phyloP scores from a whole-genome alignment of 176 grass and related monocot species.

The sorghum (Sorghum bicolor) region Sorghum_bicolor_NCBIv3 NC_012878.2:53330001-53330500 shows the following conservation, averaged over 20 bases:
- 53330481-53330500: conserved; percentile 36
- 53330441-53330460: background rate
- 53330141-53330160: conserved; percentile 22
- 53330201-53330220: background rate
- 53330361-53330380: background rate
- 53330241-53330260: background rate
- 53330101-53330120: conserved; percentile 21
- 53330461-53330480: background rate
- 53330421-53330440: background rate
- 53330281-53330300: background rate
- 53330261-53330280: background rate
- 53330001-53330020: conserved; percentile 47
- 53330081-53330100: conserved; percentile 30
- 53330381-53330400: background rate
- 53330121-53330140: conserved; percentile 14
- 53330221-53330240: background rate
- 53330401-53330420: background rate
- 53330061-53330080: conserved; percentile 32
- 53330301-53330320: background rate
- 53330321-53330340: background rate
- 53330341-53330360: background rate
- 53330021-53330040: conserved; percentile 32
- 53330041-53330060: conserved; percentile 26
- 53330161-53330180: conserved; percentile 47
- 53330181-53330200: background rate